A percentile compares a stretch with the other conserved stretches of the same genome.
phyloP scores from a whole-genome alignment of 371 early-diverging fungal species.

The Apophysomyces variabilis region DNA sequence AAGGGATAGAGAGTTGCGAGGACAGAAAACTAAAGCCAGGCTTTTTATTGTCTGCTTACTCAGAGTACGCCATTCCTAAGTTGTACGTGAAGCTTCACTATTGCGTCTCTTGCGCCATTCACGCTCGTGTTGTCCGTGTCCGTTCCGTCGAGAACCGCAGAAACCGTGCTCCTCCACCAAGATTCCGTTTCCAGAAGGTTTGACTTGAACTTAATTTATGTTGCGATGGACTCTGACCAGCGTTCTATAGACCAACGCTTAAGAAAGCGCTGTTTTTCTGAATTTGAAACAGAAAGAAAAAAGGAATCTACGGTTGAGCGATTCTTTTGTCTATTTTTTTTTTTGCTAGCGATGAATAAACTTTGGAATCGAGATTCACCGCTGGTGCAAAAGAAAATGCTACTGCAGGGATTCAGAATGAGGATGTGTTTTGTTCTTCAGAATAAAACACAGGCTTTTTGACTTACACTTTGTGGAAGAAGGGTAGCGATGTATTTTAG shows the following conservation, averaged over 20 bases:
- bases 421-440: too few relatives aligned
- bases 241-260: not conserved
- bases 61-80: constrained; percentile 96
- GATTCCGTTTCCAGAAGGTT: constrained; percentile 81
- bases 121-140: constrained; percentile 96
- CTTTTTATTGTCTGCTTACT: too few relatives aligned
- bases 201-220: not conserved
- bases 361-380: too few relatives aligned
- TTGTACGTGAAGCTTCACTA: constrained; percentile 97
- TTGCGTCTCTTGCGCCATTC: constrained; percentile 99
- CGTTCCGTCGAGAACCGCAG: constrained; percentile 91
- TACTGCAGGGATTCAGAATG: too few relatives aligned
- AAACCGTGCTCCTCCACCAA: constrained; percentile 92
- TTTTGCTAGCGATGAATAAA: too few relatives aligned
- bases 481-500: too few relatives aligned
- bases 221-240: not conserved
- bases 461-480: too few relatives aligned
- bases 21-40: too few relatives aligned
- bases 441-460: too few relatives aligned
- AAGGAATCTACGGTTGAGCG: not conserved
- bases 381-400: too few relatives aligned
- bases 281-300: not conserved
- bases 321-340: too few relatives aligned
- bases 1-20: too few relatives aligned
- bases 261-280: not conserved